Evolutionary conservation across 2,329 filamentous ascomycete species (phyloP), one percentile per base, ranked within the genome.

Genomic region (Graphilbum fragrans): DNA sequence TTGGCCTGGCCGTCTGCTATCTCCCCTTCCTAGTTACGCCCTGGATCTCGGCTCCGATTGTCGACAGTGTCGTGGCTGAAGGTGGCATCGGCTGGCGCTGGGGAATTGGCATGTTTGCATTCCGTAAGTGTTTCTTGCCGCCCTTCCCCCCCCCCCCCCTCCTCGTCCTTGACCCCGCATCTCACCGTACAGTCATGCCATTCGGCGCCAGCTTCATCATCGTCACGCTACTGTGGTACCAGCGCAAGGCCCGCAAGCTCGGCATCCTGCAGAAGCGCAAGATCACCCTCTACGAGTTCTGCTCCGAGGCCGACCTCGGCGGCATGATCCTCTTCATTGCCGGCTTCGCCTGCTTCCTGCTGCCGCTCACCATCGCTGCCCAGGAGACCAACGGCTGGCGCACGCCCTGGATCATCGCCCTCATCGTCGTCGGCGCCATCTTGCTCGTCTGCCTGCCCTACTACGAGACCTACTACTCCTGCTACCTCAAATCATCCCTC

Each of bases 11-110:
- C 55, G 8, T 74, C 59, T 35, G 57, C 62, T 52, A 70, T 64
- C 41, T 72, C 7, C 72, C 72, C 0, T 76, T 72, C 49, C 58
- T 76, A 4, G 57, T 72, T 49, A 77, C 68, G 7, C 67, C 73
- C 1, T 78, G 72, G 66, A 60, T 71, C 12, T 67, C 72, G 2
- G 68, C 70, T 2, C 61, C 65, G 35, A 61, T 74, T 17, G 64
- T 65, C 1, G 55, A 61, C 8, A 59, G 53, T 17, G 47, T 51
- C 19, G 42, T 51, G 17, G 35, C 49, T 1, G 18, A 25, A 4
- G 16, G 17, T 16, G 58, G 60, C 7, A 59, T 66, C 27, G 64
- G 57, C 12, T 75, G 70, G 71, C 59, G 69, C 49, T 75, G 71
- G 72, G 72, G 72, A 7, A 72, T 72, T 45, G 72, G 67, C 29